Percentiles rank a stretch among this genome's conserved stretches.
Conservation (phyloP, 768 basidiomycete genomes). For the Aureoboletus auriporus region DNA sequence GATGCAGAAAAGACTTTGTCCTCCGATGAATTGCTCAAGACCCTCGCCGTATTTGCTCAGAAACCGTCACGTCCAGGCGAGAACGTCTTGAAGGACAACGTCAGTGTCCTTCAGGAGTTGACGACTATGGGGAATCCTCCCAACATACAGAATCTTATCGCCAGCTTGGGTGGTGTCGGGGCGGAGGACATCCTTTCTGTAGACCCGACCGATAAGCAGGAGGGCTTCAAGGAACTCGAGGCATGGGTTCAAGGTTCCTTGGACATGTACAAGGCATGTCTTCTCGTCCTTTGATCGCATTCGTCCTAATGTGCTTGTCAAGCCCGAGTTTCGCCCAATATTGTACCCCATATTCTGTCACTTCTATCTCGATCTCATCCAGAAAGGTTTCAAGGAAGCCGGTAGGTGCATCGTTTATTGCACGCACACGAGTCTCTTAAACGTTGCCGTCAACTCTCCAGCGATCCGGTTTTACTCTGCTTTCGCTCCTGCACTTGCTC, state of each 20-base stretch:
- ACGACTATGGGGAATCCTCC: slow-evolving; percentile 64
- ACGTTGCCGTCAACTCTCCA: slow-evolving; percentile 29
- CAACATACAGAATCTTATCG: slow-evolving; percentile 71
- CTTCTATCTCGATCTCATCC: slow-evolving; percentile 92
- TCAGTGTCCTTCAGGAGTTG: slow-evolving; percentile 64
- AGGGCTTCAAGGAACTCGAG: slow-evolving; percentile 82
- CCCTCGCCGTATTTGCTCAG: slow-evolving; percentile 63
- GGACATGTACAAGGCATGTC: slow-evolving; percentile 82
- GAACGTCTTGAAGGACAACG: slow-evolving; percentile 64
- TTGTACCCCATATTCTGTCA: slow-evolving; percentile 96
- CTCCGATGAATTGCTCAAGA: slow-evolving; percentile 52
- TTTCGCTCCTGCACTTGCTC: slow-evolving; percentile 64
- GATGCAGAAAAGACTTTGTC: slow-evolving; percentile 38
- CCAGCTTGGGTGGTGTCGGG: slow-evolving; percentile 73
- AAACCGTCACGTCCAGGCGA: slow-evolving; percentile 65
- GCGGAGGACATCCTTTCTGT: slow-evolving; percentile 78
- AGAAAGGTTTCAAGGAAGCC: slow-evolving; percentile 85
- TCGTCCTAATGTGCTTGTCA: slow-evolving; percentile 12
- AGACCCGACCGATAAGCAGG: slow-evolving; percentile 82
- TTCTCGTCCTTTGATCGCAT: background rate
- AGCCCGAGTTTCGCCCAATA: slow-evolving; percentile 94
- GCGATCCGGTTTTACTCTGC: slow-evolving; percentile 71
- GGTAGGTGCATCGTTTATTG: slow-evolving; percentile 45
- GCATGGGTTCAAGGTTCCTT: slow-evolving; percentile 87
- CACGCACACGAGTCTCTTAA: slow-evolving; percentile 1